Base-by-base conservation (phyloP, 2,329 filamentous ascomycete genomes). In the Pyrenochaeta sp. region DNA sequence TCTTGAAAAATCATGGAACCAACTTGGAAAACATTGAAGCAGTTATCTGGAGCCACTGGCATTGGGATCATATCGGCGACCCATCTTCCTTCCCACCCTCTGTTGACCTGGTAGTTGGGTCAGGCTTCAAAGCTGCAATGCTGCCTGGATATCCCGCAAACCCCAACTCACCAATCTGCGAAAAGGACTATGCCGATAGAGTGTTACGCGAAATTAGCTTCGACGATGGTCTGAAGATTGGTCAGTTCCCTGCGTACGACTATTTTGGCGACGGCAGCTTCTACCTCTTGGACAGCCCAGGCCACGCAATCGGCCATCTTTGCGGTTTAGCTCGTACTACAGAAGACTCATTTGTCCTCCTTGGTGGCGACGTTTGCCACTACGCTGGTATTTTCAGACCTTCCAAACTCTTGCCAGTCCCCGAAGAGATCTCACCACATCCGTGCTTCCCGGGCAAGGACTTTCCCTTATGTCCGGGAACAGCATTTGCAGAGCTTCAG, bases 211-310 rank as follows among this genome's bases (percentile, higher is more conserved):
- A 67, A 31, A 50, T 67, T 21, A 30, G 32, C 2, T 63, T 63
- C 21, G 40, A 54, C 3, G 20, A 27, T 10, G 39, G 35, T 13
- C 34, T 54, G 4, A 47, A 38, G 14, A 74, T 80, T 14, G 77
- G 76, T 1, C 58, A 71, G 7, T 80, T 79, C 55, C 54, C 68
- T 21, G 77, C 78, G 2, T 63, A 69, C 18, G 81, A 84, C 56
- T 83, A 76, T 55, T 84, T 82, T 41, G 74, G 75, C 3, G 81
- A 84, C 55, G 81, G 80, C 1, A 75, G 69, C 15, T 81, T 85
- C 51, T 83, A 82, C 55, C 68, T 84, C 2, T 69, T 84, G 19
- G 69, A 80, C 50, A 73, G 75, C 3, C 79, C 80, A 0, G 81
- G 81, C 1, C 80, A 83, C 53, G 72, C 75, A 0, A 61, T 78